Base-by-base conservation (phyloP, 2,329 filamentous ascomycete genomes). In the Magnaporthiopsis rhizophila region DNA sequence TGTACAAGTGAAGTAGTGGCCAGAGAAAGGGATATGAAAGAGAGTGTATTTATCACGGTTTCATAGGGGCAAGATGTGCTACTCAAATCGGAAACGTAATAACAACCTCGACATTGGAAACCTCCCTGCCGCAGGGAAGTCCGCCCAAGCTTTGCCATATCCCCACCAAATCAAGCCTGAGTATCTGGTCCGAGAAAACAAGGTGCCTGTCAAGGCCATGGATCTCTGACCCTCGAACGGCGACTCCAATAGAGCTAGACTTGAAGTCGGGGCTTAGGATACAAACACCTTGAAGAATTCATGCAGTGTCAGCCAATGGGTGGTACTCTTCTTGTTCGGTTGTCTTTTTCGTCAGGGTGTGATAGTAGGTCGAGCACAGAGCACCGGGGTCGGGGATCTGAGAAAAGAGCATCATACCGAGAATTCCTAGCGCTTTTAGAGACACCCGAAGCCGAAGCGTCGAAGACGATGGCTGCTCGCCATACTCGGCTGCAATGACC, bases 391-490 rank as follows among this genome's bases (percentile, higher is more conserved):
- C 3, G 21, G 38, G 18, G 13, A 50, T n/a, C n/a, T n/a, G n/a
- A 11, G 32, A 34, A 9, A 34, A 24, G 6, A 28, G 60, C 34
- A 12, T 69, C 81, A 70, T 79, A 85, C 89, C 90, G n/a, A 91
- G 79, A 28, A 81, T 81, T 0, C 94, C 94, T 1, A 97, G 76
- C 0, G 92, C 92, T 73, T 96, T 97, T 2, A 62, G 15, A 15
- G 36, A 34, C 58, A 97, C 73, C 21, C 82, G 84, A 1, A 89
- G 85, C 70, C 86, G 85, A 18, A 96, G 76, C 8, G 85, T 76
- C 26, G 94, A 76, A 21, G 86, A 78, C 0, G 86, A 86, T 64
- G 85, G 87, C 21, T 45, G 12, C 36, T 62, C 21, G 8, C 81
- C 78, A 59, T 88, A 82, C 34, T 83, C 80, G 21, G 80, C 87